These are phyloP conservation scores for Lachnellula subtilissima DNA, from an alignment of 2,329 filamentous ascomycete species.

Conservation along the genomic window DNA sequence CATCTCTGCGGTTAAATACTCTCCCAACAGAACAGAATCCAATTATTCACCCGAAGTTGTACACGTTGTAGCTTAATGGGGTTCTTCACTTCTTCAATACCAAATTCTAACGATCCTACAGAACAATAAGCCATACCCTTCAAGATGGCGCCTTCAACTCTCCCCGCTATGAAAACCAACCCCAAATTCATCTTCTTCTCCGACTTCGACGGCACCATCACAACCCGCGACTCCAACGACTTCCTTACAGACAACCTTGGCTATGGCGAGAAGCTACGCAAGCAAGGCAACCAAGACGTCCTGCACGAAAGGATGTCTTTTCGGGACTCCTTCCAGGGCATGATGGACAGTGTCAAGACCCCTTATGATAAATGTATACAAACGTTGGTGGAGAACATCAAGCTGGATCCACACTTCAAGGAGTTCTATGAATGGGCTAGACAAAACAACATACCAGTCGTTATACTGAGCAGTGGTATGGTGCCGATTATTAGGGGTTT, in stretches of 20 bases:
- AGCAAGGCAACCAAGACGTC: constrained; percentile 69
- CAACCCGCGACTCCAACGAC: constrained; percentile 62
- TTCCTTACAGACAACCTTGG: constrained; percentile 87
- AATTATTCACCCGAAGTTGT: not conserved
- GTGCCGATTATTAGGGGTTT: constrained; percentile 82
- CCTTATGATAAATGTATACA: constrained; percentile 80
- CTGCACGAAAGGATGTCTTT: constrained; percentile 68
- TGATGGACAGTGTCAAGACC: constrained; percentile 81
- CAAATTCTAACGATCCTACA: not conserved
- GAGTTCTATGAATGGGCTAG: constrained; percentile 82
- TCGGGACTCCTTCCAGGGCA: constrained; percentile 80
- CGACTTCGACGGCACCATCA: constrained; percentile 97
- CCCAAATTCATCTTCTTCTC: constrained; percentile 98
- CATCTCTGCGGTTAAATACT: not conserved
- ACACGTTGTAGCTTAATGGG: not conserved
- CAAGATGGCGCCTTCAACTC: constrained; percentile 33
- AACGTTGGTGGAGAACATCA: constrained; percentile 74
- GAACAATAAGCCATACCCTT: not conserved
- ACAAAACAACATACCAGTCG: constrained; percentile 80
- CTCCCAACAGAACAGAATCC: not conserved
- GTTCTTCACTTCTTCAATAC: too few relatives aligned
- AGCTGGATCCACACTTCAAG: constrained; percentile 81
- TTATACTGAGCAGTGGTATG: constrained; percentile 92
- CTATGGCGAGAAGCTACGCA: constrained; percentile 68
- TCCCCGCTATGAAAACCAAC: constrained; percentile 58